Evolutionary conservation across 164 flowering plant genomes (phyloP).

Genomic region (Buxus sempervirens): DNA sequence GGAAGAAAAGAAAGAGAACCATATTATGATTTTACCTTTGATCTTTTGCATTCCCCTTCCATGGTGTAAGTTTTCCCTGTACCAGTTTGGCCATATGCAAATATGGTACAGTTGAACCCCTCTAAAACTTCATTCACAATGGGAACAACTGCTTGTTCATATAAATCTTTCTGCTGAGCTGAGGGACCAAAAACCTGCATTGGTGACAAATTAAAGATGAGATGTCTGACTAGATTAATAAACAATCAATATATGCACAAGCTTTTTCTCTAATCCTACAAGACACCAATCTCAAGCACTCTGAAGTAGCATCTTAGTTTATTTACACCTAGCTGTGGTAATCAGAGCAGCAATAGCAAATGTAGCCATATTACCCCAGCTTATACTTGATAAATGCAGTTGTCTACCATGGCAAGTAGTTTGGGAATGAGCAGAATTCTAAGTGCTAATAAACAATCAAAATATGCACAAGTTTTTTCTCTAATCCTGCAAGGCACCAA

Average conservation of each 20-base stretch:
- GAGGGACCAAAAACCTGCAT: conserved; percentile 90
- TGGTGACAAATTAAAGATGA: not conserved
- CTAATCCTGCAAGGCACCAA: not conserved
- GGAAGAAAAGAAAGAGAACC: not conserved
- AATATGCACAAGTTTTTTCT: not conserved
- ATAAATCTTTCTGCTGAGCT: conserved; percentile 84
- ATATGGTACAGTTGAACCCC: conserved; percentile 95
- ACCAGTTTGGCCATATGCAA: conserved; percentile 99
- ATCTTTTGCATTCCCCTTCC: conserved; percentile 93
- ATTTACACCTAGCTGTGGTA: too few relatives aligned
- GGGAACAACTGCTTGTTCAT: conserved; percentile 86
- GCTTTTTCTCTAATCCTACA: not conserved
- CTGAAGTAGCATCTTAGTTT: not conserved
- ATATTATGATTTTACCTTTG: conserved; percentile 55
- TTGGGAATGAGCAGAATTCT: too few relatives aligned
- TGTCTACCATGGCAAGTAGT: too few relatives aligned
- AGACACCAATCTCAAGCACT: not conserved
- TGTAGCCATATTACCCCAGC: too few relatives aligned
- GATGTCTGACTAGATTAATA: not conserved
- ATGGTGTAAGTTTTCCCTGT: conserved; percentile 96
- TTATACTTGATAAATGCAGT: too few relatives aligned
- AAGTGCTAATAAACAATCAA: not conserved
- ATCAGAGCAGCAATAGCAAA: too few relatives aligned
- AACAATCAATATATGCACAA: not conserved
- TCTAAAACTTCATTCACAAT: conserved; percentile 94